Base-by-base conservation (phyloP, 495 filamentous ascomycete species). In the Parathielavia appendiculata region DNA sequence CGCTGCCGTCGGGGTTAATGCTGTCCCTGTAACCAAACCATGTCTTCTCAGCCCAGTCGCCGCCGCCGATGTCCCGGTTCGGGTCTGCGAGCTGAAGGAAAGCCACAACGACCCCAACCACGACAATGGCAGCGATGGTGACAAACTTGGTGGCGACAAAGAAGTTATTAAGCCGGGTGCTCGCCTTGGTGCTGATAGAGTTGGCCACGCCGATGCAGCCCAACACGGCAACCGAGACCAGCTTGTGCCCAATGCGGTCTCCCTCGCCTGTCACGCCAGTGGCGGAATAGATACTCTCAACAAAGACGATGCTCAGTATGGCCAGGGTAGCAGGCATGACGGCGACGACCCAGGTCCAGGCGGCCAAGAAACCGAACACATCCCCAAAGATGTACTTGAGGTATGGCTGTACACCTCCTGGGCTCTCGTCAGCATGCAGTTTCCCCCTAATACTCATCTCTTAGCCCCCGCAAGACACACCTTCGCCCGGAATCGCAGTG, bases 321-420 rank as follows among this genome's bases (percentile, higher is more conserved):
- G 81, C 81, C 35, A 83, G 67, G 0, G 81, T 79, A 0, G 79
- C 76, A 2, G 81, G 81, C 77, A 80, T 83, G 13, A 81, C 75
- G 14, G 77, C 79, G 1, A 80, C 76, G 46, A 83, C 75, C 81
- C 80, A 83, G 0, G 76, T 80, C 81, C 81, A 84, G 0, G 79
- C 79, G 0, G 76, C 75, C 14, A 83, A 57, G 60, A 81, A 83
- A 19, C 77, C 81, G 60, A 79, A 73, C 0, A 77, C 62, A 50
- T 83, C 80, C 1, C 81, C 81, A 57, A 75, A 84, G 22, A 80
- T 77, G 67, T 81, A 73, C 54, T 74, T 73, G 5, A 84, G 73
- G 57, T 78, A 83, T 1, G 75, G 77, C 64, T 83, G 81, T 14
- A 83, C 73, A 6, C 79, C 81, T 9, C 78, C 75, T 76, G 46